These are phyloP conservation scores for Jamesozyma jinghongensis DNA, from an alignment of 805 yeast species.

Conservation along the genomic window DNA sequence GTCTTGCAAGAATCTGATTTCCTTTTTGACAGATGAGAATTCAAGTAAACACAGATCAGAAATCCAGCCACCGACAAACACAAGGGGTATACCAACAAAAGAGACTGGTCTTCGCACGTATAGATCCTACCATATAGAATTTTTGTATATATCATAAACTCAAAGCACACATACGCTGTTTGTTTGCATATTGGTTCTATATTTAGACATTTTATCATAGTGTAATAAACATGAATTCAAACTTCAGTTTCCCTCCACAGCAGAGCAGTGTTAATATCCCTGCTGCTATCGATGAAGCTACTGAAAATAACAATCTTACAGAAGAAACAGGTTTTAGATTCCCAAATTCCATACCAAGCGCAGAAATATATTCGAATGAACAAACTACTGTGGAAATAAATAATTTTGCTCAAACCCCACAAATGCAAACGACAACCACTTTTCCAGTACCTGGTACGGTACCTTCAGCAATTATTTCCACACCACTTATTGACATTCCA, in stretches of 20 bases:
- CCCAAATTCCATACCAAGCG: neutral
- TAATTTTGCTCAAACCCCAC: constrained; percentile 2
- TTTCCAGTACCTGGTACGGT: constrained; percentile 1
- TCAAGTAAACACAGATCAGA: too few relatives aligned
- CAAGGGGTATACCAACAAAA: too few relatives aligned
- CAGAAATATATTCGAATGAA: neutral
- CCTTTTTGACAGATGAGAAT: too few relatives aligned
- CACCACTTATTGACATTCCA: constrained; percentile 15
- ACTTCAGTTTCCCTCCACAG: constrained; percentile 23
- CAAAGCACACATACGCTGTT: too few relatives aligned
- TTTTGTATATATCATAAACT: too few relatives aligned
- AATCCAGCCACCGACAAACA: too few relatives aligned
- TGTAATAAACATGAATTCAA: constrained; percentile 23
- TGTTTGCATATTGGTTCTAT: too few relatives aligned
- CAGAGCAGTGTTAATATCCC: neutral
- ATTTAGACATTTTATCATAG: too few relatives aligned
- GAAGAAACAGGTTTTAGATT: constrained; percentile 1
- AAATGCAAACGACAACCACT: neutral
- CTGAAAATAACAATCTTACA: neutral
- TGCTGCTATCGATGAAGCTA: neutral
- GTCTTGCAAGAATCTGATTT: too few relatives aligned
- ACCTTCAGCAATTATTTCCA: constrained; percentile 2
- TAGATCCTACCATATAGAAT: too few relatives aligned
- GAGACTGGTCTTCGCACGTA: too few relatives aligned
- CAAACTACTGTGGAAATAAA: neutral